These are phyloP conservation scores for Fusarium sp. DNA, from an alignment of 2,329 filamentous ascomycete genomes.

Conservation along the genomic window DNA sequence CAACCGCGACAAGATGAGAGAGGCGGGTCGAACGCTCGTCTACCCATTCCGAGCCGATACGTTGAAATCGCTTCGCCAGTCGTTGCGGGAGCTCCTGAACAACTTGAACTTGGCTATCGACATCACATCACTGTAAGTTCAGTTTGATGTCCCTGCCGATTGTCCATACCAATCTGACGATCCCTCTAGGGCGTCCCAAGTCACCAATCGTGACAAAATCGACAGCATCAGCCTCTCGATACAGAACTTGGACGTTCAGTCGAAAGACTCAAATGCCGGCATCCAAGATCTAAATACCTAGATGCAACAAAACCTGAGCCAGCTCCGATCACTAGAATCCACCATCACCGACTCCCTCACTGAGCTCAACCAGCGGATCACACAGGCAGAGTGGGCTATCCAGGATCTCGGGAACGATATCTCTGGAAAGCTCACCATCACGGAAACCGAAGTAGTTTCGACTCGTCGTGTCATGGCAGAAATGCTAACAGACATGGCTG, in stretches of 20 bases:
- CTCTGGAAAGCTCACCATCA: not conserved
- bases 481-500: not conserved
- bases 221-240: not conserved
- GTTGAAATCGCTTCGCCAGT: not conserved
- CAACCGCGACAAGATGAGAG: not conserved
- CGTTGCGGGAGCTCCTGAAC: not conserved
- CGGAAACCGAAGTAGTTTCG: no score
- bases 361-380: not conserved
- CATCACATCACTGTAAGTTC: not conserved
- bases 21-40: not conserved
- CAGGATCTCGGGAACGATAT: not conserved
- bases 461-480: not conserved
- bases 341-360: not conserved
- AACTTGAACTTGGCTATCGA: not conserved
- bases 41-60: not conserved
- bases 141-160: fast-evolving
- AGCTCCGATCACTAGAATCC: not conserved
- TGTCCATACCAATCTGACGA: not conserved
- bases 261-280: no score
- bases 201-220: not conserved
- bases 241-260: not conserved
- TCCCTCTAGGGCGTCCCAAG: not conserved
- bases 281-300: not conserved
- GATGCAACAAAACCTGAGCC: not conserved
- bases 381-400: not conserved